Evolutionary conservation across 2,329 filamentous ascomycete genomes (phyloP).

Genomic region (Zasmidium cellare): DNA sequence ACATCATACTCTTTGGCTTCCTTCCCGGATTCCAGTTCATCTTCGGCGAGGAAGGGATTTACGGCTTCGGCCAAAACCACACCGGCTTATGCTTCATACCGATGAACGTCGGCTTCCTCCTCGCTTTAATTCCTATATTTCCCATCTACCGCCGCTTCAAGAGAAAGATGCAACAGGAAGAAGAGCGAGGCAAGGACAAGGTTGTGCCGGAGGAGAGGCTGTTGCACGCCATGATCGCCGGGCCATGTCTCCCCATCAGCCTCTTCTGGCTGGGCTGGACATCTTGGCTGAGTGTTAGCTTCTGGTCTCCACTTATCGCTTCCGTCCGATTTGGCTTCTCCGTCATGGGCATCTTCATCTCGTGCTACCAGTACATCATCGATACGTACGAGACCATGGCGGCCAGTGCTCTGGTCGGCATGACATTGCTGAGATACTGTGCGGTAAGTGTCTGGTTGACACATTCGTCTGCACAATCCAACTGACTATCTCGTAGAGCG

Average conservation of each 20-base stretch:
- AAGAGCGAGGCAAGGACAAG: not conserved
- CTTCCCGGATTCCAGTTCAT: slow-evolving; percentile 54
- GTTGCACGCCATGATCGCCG: slow-evolving; percentile 14
- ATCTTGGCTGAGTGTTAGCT: slow-evolving; percentile 40
- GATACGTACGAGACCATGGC: slow-evolving; percentile 57
- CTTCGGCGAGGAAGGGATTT: slow-evolving; percentile 35
- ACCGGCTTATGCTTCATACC: slow-evolving; percentile 7
- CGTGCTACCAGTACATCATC: slow-evolving; percentile 58
- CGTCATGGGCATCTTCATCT: slow-evolving; percentile 51
- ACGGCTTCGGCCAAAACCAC: slow-evolving; percentile 1
- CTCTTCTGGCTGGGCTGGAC: slow-evolving; percentile 56
- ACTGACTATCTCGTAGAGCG: not conserved
- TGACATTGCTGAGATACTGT: slow-evolving; percentile 42
- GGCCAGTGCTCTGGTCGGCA: slow-evolving; percentile 47
- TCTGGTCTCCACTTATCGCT: slow-evolving; percentile 53
- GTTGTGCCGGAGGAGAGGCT: not conserved
- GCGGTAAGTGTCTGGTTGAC: not conserved
- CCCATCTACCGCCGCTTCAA: not conserved
- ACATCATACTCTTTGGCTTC: slow-evolving; percentile 57
- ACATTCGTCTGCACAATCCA: not conserved
- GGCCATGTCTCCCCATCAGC: slow-evolving; percentile 37
- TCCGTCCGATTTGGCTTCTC: slow-evolving; percentile 54
- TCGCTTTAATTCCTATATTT: not conserved
- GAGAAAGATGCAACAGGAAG: slow-evolving; percentile 31
- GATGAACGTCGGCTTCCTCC: slow-evolving; percentile 8